Conservation (phyloP, 495 filamentous ascomycete genomes). For the Endocarpon pusillum region DNA sequence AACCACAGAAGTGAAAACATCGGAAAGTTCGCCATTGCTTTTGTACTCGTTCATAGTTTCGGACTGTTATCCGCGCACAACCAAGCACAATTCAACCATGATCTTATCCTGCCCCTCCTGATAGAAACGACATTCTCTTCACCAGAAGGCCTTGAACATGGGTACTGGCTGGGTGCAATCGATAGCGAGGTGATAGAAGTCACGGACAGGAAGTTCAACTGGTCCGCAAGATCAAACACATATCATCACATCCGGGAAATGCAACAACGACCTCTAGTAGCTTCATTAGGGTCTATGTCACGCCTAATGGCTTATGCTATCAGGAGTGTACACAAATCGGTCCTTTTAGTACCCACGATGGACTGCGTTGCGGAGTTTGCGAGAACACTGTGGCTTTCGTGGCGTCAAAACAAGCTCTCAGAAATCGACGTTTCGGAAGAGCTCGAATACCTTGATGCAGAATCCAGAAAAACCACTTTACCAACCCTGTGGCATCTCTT, state of each 20-base stretch:
- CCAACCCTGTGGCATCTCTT: conserved; percentile 69
- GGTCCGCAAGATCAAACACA: conserved; percentile 45
- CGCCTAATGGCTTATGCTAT: conserved; percentile 57
- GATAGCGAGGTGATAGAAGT: conserved; percentile 54
- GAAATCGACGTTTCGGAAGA: conserved; percentile 71
- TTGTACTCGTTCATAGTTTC: conserved; percentile 69
- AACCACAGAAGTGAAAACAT: conserved; percentile 30
- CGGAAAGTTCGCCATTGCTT: conserved; percentile 41
- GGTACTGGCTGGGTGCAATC: conserved; percentile 63
- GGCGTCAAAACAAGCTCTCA: conserved; percentile 65
- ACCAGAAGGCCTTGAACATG: conserved; percentile 61
- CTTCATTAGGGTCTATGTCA: conserved; percentile 63
- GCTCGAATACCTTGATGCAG: conserved; percentile 42
- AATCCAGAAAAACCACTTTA: conserved; percentile 51
- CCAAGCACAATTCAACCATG: conserved; percentile 48
- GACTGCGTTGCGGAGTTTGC: conserved; percentile 58
- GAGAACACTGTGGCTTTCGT: conserved; percentile 54
- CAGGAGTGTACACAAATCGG: conserved; percentile 42
- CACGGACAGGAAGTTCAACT: conserved; percentile 48
- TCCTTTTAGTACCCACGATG: conserved; percentile 45
- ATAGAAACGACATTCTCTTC: conserved; percentile 50
- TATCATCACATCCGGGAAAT: conserved; percentile 38
- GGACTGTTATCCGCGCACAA: conserved; percentile 45
- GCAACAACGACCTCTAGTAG: conserved; percentile 49
- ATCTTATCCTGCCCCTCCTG: conserved; percentile 54